These are phyloP conservation scores for Ajuga chamaepitys DNA, from an alignment of 257 asterid genomes.

Conservation along the genomic window DNA sequence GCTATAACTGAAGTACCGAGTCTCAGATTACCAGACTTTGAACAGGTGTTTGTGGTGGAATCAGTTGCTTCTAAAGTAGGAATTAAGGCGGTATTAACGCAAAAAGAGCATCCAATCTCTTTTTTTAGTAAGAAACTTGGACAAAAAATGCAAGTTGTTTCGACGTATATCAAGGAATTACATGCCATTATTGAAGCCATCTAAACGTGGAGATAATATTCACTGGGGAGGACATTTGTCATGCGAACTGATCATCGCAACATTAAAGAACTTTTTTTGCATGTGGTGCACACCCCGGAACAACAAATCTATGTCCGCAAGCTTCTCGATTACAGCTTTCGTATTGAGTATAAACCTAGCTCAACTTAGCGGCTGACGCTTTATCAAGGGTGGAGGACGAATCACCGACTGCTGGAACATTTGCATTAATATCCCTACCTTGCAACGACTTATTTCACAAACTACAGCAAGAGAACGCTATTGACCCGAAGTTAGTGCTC, in stretches of 20 bases:
- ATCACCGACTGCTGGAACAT: too few species aligned
- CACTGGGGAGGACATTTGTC: not conserved
- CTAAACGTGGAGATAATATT: not conserved
- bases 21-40: not conserved
- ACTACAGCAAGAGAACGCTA: too few species aligned
- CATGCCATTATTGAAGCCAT: not conserved
- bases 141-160: not conserved
- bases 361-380: too few species aligned
- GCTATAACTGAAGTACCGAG: not conserved
- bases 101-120: not conserved
- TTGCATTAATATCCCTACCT: too few species aligned
- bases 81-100: not conserved
- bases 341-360: too few species aligned
- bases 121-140: not conserved
- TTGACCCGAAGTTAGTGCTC: too few species aligned
- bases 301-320: too few species aligned
- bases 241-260: not conserved
- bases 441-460: too few species aligned
- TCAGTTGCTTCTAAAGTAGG: not conserved
- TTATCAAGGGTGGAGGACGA: too few species aligned
- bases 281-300: too few species aligned
- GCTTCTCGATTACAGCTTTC: too few species aligned
- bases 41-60: not conserved
- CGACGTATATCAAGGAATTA: not conserved
- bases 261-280: not conserved